Percentiles rank a stretch among this genome's conserved stretches.
Evolutionary conservation across 768 basidiomycete species (phyloP).

Genomic region (Calvatia gigantea): DNA sequence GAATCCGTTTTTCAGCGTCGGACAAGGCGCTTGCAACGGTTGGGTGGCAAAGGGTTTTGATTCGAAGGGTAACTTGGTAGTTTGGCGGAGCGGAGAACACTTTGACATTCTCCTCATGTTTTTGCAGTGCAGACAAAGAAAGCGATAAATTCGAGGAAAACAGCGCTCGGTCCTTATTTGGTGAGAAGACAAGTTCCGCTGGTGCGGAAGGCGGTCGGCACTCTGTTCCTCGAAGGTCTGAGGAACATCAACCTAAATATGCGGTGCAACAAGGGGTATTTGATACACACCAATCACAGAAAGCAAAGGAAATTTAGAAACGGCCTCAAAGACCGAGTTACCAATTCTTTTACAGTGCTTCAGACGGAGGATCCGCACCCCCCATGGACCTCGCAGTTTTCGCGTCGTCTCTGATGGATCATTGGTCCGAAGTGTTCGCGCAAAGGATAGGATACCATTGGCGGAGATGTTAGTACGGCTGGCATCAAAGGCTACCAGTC

Average conservation of each 20-base stretch:
- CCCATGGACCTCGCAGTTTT: conserved; percentile 46
- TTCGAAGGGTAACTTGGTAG: conserved; percentile 11
- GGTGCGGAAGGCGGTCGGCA: background rate
- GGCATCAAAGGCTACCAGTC: conserved; percentile 62
- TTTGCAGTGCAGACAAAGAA: conserved; percentile 1
- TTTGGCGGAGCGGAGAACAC: conserved; percentile 6
- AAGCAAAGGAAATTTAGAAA: conserved; percentile 54
- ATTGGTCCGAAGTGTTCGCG: conserved; percentile 41
- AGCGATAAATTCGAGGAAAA: conserved; percentile 8
- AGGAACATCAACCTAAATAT: background rate
- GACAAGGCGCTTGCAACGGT: background rate
- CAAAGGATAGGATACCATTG: conserved; percentile 49
- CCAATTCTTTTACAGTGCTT: conserved; percentile 50
- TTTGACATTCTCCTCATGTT: background rate
- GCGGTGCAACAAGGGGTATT: background rate
- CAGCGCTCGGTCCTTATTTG: background rate
- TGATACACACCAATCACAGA: conserved; percentile 52
- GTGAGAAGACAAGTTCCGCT: background rate
- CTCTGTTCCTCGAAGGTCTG: conserved; percentile 15
- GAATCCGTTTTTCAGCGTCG: background rate
- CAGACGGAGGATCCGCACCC: conserved; percentile 55
- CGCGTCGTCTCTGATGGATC: conserved; percentile 16
- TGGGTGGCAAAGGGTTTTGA: conserved; percentile 45
- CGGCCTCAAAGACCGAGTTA: conserved; percentile 34
- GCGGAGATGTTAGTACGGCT: conserved; percentile 49